phyloP scores from a whole-genome alignment of 345 rosid genomes.

The Gynandropsis gynandra region DNA sequence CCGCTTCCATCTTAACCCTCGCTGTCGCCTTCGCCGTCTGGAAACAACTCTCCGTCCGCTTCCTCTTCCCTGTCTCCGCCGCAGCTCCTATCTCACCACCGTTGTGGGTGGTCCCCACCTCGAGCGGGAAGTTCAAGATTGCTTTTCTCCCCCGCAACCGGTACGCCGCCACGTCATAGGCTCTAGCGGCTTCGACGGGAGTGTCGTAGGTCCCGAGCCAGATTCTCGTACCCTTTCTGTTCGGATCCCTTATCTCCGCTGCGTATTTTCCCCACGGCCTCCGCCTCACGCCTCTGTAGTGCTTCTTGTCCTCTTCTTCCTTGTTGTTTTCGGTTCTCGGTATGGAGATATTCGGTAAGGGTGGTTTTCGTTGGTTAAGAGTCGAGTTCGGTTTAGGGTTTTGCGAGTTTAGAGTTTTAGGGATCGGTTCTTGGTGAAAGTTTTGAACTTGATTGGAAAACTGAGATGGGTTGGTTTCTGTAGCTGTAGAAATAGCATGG shows the following conservation, averaged over 20 bases:
- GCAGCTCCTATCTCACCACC: conserved; percentile 12
- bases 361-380: conserved; percentile 60
- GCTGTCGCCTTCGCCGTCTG: conserved; percentile 2
- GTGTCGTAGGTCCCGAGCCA: conserved; percentile 95
- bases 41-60: conserved; percentile 14
- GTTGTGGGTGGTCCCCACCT: conserved; percentile 32
- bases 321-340: neutral
- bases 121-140: conserved; percentile 85
- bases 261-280: conserved; percentile 93
- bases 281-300: conserved; percentile 77
- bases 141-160: conserved; percentile 81
- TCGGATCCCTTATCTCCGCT: conserved; percentile 91
- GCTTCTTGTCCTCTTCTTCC: conserved; percentile 30
- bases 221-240: conserved; percentile 64
- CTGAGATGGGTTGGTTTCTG: conserved; percentile 10
- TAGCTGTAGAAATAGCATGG: too few relatives aligned
- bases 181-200: conserved; percentile 77
- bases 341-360: conserved; percentile 27
- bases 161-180: conserved; percentile 86
- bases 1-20: conserved; percentile 29
- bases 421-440: conserved; percentile 9
- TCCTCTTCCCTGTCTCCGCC: conserved; percentile 21
- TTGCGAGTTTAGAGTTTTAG: conserved; percentile 13
- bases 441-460: conserved; percentile 7
- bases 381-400: conserved; percentile 31